Conservation (phyloP, 306 rosid genomes). For the Crotalaria pallida region DNA sequence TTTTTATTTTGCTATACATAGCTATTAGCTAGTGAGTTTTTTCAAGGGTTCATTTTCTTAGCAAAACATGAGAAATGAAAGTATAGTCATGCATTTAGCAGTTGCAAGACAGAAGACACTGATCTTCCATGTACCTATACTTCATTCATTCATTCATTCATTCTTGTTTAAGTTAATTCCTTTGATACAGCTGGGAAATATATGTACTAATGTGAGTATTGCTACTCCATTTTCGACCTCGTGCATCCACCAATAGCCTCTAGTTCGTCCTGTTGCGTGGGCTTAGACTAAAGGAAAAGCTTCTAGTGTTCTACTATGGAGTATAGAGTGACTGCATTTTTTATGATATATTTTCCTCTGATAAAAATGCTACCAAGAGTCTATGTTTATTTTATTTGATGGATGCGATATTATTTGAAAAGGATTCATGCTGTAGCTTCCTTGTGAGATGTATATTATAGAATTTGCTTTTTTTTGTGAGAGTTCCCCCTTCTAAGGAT, state of each 20-base stretch:
- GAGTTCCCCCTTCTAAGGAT: not conserved
- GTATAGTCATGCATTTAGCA: not conserved
- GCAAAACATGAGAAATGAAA: not conserved
- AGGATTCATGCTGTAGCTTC: not conserved
- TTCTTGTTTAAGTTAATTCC: not conserved
- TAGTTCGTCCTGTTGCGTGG: not conserved
- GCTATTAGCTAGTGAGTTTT: not conserved
- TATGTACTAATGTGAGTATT: not conserved
- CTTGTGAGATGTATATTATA: not conserved
- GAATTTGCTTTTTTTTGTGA: conserved; percentile 1
- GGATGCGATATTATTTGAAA: not conserved
- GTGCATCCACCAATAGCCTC: not conserved
- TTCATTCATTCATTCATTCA: no score
- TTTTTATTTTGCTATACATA: not conserved
- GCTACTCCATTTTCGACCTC: not conserved
- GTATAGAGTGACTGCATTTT: not conserved
- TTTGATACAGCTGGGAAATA: not conserved
- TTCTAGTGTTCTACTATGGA: not conserved
- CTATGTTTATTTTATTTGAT: not conserved
- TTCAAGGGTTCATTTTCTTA: not conserved
- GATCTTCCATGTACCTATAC: not conserved
- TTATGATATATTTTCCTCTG: not conserved
- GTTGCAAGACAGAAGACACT: not conserved
- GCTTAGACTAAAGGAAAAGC: not conserved
- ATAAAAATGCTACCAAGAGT: not conserved